Evolutionary conservation across 331 rosid genomes (phyloP).

Genomic region (Stylosanthes scabra): DNA sequence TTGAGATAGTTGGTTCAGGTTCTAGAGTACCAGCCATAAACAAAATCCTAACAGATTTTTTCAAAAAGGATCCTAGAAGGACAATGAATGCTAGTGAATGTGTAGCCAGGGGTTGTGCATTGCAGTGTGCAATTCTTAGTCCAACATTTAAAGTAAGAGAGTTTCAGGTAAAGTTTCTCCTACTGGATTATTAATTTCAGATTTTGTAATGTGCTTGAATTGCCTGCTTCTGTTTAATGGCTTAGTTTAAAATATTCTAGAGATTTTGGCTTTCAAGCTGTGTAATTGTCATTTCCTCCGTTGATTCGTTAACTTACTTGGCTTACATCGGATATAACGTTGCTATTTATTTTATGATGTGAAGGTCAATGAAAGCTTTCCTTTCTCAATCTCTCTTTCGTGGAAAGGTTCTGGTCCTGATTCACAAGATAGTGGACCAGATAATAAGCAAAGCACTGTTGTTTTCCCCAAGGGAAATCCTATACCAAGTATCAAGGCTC

Average conservation of each 20-base stretch:
- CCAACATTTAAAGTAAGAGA: conserved; percentile 97
- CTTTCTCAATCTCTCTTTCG: conserved; percentile 71
- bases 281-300: neutral
- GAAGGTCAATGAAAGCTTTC: conserved; percentile 88
- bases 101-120: conserved; percentile 91
- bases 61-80: conserved; percentile 91
- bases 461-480: conserved; percentile 89
- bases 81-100: conserved; percentile 99
- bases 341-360: conserved; percentile 9
- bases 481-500: conserved; percentile 77
- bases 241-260: neutral
- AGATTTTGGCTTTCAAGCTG: neutral
- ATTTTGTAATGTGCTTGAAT: too few species aligned
- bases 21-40: conserved; percentile 90
- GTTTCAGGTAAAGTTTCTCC: conserved; percentile 70
- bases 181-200: neutral
- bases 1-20: conserved; percentile 96
- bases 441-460: conserved; percentile 58
- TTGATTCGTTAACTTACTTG: neutral
- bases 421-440: conserved; percentile 59
- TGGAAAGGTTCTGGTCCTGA: conserved; percentile 88
- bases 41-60: conserved; percentile 82
- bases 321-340: neutral
- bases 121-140: conserved; percentile 95
- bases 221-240: too few species aligned